Evolutionary conservation across 768 basidiomycete species (phyloP).

Genomic region (Mycena olivaceomarginata): DNA sequence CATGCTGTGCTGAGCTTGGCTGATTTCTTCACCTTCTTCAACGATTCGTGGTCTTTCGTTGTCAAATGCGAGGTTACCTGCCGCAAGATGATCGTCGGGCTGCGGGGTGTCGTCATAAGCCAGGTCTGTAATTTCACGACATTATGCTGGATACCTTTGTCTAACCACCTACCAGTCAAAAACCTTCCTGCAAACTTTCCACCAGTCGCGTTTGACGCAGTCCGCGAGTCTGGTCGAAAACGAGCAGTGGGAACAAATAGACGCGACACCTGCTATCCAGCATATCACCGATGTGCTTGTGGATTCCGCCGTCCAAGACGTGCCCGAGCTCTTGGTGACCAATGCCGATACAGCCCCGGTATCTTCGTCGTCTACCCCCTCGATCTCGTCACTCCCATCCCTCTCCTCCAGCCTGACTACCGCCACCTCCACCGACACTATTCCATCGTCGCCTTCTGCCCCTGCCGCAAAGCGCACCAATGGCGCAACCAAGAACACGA

Average conservation of each 20-base stretch:
- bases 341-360: constrained; percentile 48
- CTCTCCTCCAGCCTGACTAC: constrained; percentile 43
- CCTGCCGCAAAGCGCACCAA: constrained; percentile 41
- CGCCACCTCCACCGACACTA: constrained; percentile 40
- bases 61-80: constrained; percentile 91
- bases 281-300: constrained; percentile 83
- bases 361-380: constrained; percentile 42
- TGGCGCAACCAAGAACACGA: constrained; percentile 59
- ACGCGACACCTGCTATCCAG: constrained; percentile 82
- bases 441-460: constrained; percentile 43
- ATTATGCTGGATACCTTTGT: constrained; percentile 14
- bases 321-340: constrained; percentile 75
- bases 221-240: constrained; percentile 96
- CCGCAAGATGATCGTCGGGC: constrained; percentile 93
- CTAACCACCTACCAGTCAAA: constrained; percentile 76
- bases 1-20: constrained; percentile 83
- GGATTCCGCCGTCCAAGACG: constrained; percentile 89
- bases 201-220: constrained; percentile 84
- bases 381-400: constrained; percentile 27
- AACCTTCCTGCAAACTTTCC: constrained; percentile 90
- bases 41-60: constrained; percentile 93
- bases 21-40: constrained; percentile 89
- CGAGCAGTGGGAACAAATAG: constrained; percentile 93
- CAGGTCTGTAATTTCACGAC: constrained; percentile 71
- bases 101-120: constrained; percentile 89